Conservation (phyloP, 768 basidiomycete species). For the Boletus barrowsii region DNA sequence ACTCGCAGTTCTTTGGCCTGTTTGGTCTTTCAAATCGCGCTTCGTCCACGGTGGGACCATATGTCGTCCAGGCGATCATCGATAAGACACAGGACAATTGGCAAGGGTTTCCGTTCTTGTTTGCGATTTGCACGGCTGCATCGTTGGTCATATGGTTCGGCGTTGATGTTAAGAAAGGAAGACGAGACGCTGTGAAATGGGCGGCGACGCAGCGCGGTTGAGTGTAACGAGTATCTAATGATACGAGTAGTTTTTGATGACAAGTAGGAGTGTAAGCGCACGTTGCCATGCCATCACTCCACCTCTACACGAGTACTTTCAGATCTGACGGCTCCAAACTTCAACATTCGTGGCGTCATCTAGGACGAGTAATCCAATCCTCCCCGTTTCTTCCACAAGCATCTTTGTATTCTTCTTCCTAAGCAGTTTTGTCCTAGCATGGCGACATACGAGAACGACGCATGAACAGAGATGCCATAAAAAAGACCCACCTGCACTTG, state of each 20-base stretch:
- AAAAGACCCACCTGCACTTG: slow-evolving; percentile 12
- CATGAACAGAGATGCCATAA: no score
- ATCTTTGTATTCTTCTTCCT: slow-evolving; percentile 16
- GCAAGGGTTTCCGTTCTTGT: slow-evolving; percentile 83
- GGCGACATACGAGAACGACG: no score
- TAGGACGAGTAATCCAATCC: slow-evolving; percentile 14
- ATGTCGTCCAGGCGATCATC: slow-evolving; percentile 82
- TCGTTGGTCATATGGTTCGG: slow-evolving; percentile 77
- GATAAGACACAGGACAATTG: slow-evolving; percentile 69
- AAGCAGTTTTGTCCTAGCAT: slow-evolving; percentile 15
- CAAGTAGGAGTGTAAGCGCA: no score
- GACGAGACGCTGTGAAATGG: slow-evolving; percentile 60
- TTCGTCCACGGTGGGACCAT: slow-evolving; percentile 85
- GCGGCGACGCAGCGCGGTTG: slow-evolving; percentile 34
- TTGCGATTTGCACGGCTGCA: slow-evolving; percentile 63
- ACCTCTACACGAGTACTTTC: no score
- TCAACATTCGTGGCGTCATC: background rate
- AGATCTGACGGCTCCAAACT: no score
- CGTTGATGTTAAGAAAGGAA: slow-evolving; percentile 61
- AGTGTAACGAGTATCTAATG: background rate
- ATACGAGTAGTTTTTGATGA: no score
- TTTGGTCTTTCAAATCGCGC: slow-evolving; percentile 83
- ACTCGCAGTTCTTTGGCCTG: slow-evolving; percentile 75
- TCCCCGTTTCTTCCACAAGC: slow-evolving; percentile 13
- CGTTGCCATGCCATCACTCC: no score